phyloP scores from a whole-genome alignment of 1,284 basidiomycete genomes.

The Cryptococcus wingfieldii region DNA sequence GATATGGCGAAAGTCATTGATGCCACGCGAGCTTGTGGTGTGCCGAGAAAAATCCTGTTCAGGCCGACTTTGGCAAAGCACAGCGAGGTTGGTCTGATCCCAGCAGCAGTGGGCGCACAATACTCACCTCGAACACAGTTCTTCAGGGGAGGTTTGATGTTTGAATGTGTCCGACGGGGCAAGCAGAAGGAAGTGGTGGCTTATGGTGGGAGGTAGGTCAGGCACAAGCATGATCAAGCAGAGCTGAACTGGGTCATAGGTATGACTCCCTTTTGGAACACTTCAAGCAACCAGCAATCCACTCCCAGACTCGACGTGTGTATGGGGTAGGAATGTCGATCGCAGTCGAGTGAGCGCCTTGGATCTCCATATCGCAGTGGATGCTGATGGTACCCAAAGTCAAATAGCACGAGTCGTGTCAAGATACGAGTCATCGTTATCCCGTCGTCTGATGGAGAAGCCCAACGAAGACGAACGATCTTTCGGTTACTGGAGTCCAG shows the following conservation, averaged over 20 bases:
- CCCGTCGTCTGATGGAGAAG: conserved; percentile 47
- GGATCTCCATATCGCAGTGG: not conserved
- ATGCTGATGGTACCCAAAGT: conserved; percentile 13
- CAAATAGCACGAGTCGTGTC: conserved; percentile 51
- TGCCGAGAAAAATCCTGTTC: conserved; percentile 51
- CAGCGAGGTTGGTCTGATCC: conserved; percentile 27
- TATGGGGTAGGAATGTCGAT: conserved; percentile 56
- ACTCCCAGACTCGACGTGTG: conserved; percentile 29
- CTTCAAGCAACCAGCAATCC: conserved; percentile 48
- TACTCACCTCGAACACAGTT: conserved; percentile 29
- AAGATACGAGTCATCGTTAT: conserved; percentile 48
- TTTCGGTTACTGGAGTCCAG: conserved; percentile 48
- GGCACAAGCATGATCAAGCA: conserved; percentile 5
- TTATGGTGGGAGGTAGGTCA: conserved; percentile 48
- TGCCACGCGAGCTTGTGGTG: conserved; percentile 50
- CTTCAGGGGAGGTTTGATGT: conserved; percentile 54
- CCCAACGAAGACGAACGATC: conserved; percentile 50
- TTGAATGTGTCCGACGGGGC: conserved; percentile 52
- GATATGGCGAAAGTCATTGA: conserved; percentile 48
- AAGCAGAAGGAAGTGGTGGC: conserved; percentile 53
- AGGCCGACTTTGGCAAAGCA: conserved; percentile 47
- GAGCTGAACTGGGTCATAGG: conserved; percentile 27
- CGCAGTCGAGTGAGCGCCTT: conserved; percentile 47
- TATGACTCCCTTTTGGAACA: conserved; percentile 54
- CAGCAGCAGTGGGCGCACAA: not conserved